Percentiles rank a stretch among this genome's conserved stretches.
Conservation (phyloP, 805 yeast genomes). For the Candida awuae region DNA sequence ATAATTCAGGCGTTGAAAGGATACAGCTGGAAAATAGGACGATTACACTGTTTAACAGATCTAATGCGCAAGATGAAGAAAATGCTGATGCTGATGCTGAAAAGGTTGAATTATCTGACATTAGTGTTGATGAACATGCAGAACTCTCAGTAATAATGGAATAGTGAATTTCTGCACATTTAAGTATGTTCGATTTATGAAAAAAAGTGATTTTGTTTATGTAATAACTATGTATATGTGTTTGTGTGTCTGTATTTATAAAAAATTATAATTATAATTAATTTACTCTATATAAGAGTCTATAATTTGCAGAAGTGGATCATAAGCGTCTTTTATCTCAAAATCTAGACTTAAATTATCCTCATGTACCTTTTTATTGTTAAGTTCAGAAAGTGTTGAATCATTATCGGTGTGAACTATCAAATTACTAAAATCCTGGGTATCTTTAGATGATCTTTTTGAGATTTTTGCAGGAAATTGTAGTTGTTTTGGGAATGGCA, state of each 20-base stretch:
- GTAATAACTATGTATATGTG: neutral
- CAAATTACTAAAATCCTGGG: too few species aligned
- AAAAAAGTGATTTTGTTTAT: too few species aligned
- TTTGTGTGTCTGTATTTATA: neutral
- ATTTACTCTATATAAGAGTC: neutral
- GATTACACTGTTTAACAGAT: constrained; percentile 25
- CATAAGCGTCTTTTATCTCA: neutral
- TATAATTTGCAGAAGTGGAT: neutral
- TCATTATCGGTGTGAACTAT: too few species aligned
- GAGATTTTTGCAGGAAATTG: constrained; percentile 25
- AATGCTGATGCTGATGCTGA: neutral
- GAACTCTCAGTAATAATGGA: constrained; percentile 5
- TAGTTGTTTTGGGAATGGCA: constrained; percentile 25
- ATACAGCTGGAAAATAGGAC: constrained; percentile 23
- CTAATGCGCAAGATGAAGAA: constrained; percentile 5
- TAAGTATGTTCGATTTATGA: too few species aligned
- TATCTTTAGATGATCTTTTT: neutral
- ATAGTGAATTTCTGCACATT: neutral
- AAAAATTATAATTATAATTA: neutral
- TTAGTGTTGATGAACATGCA: neutral
- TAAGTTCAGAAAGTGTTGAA: too few species aligned
- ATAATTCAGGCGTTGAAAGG: constrained; percentile 1
- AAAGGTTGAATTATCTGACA: too few species aligned
- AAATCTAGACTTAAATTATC: too few species aligned
- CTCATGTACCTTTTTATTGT: too few species aligned